Evolutionary conservation across 345 rosid species (phyloP).

Genomic region (Acer negundo): DNA sequence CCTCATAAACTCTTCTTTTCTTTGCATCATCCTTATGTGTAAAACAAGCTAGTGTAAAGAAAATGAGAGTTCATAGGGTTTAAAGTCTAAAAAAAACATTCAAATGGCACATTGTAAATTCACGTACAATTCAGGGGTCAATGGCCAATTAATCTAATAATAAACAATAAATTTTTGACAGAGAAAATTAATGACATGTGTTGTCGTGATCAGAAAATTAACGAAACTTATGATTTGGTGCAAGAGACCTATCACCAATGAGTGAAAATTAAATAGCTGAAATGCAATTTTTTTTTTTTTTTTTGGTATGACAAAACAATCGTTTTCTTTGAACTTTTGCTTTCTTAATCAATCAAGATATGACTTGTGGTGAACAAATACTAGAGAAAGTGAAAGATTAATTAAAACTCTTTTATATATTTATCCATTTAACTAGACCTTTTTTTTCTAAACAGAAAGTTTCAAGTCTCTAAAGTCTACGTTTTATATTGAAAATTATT

Average conservation of each 20-base stretch:
- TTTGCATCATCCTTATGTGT: too few relatives aligned
- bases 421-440: background rate
- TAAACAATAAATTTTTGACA: background rate
- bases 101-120: too few relatives aligned
- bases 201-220: background rate
- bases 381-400: background rate
- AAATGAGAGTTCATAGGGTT: too few relatives aligned
- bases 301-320: background rate
- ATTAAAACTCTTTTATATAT: background rate
- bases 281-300: too few relatives aligned
- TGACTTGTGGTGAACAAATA: background rate
- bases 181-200: background rate
- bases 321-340: constrained; percentile 4
- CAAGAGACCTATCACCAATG: background rate
- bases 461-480: background rate
- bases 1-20: too few relatives aligned
- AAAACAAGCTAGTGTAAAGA: too few relatives aligned
- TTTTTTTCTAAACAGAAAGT: background rate
- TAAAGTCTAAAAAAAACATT: too few relatives aligned
- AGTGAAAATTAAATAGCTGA: background rate
- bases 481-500: background rate
- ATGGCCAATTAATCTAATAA: too few relatives aligned
- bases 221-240: background rate
- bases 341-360: background rate
- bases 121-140: too few relatives aligned